Evolutionary conservation across 2,329 filamentous ascomycete species (phyloP), one percentile per base, ranked within the genome.

Genomic region (Trichoderma sp.): DNA sequence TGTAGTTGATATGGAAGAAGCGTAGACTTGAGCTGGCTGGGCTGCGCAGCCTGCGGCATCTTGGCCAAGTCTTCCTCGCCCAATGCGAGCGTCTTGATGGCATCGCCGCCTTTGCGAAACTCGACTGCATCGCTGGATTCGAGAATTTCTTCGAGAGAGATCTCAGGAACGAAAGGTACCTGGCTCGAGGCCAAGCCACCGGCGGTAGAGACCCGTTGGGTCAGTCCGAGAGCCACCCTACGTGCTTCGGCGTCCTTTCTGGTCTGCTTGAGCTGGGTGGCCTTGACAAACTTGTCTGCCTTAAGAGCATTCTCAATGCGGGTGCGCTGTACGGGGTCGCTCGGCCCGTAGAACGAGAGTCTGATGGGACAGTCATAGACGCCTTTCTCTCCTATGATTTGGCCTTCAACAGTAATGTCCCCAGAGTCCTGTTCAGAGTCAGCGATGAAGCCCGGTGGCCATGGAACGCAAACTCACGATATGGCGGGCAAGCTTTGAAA

Each of bases 1-100:
- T 87, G 86, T 56, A 86, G 84, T 72, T 97, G 93, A 75, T 96
- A 95, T 1, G 91, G 89, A 65, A 96, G 81, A 56, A 97, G 79
- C 45, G 84, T 79, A 0, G 92, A 90, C 26, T 82, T 78, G 48
- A 97, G 79, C 6, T 80, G 78, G 7, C 79, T 71, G 0, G 93
- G 93, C 69, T 92, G 90, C 4, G 84, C 76, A 2, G 89, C 90
- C 80, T 86, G 85, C 0, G 90, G 89, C 86, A 96, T 86, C 50
- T 85, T 84, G 7, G 85, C 83, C 61, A 97, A 78, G 17, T 88
- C 81, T 1, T 87, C 82, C 76, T 96, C 92, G 44, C 87, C 85
- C 70, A 88, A 82, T 1, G 90, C 90, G 70, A 94, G 85, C 45
- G 85, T 84, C 71, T 93, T 90, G 7, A 89, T 83, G 14, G 88